phyloP scores from a whole-genome alignment of 345 rosid species.

The Citrus mangshanensis region DNA sequence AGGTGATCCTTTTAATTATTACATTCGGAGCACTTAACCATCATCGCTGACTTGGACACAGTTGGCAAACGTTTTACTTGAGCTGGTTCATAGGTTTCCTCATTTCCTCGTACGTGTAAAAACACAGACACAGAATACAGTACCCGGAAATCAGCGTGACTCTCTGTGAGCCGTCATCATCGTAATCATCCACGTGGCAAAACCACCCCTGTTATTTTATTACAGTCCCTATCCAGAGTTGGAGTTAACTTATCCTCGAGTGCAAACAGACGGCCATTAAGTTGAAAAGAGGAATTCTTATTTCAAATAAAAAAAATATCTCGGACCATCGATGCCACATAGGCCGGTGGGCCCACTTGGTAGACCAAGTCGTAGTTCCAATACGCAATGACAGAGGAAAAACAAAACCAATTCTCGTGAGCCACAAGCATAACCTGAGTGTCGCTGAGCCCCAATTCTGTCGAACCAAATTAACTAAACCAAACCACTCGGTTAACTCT shows the following conservation, averaged over 20 bases:
- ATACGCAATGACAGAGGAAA: constrained; percentile 1
- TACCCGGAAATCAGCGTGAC: not conserved
- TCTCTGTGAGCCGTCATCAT: too few relatives aligned
- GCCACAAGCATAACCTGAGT: not conserved
- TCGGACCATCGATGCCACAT: not conserved
- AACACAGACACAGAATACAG: not conserved
- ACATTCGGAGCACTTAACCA: not conserved
- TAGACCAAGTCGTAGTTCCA: constrained; percentile 4
- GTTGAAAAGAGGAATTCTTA: too few relatives aligned
- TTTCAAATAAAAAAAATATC: not conserved
- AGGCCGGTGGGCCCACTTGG: not conserved
- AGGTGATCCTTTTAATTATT: not conserved
- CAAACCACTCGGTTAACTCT: not conserved
- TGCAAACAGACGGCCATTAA: not conserved
- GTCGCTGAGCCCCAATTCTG: not conserved
- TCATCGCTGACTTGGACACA: not conserved
- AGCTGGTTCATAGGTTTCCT: not conserved
- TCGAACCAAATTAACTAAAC: not conserved
- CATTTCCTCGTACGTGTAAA: not conserved
- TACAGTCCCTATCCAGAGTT: not conserved
- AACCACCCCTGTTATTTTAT: not conserved
- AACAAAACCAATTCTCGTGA: constrained; percentile 11
- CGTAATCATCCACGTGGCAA: not conserved
- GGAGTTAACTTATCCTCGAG: not conserved
- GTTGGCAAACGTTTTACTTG: not conserved